A percentile compares a stretch with the other conserved stretches of the same genome.
Conservation (phyloP, 2,329 filamentous ascomycete genomes). For the Nakataea oryzae region DNA sequence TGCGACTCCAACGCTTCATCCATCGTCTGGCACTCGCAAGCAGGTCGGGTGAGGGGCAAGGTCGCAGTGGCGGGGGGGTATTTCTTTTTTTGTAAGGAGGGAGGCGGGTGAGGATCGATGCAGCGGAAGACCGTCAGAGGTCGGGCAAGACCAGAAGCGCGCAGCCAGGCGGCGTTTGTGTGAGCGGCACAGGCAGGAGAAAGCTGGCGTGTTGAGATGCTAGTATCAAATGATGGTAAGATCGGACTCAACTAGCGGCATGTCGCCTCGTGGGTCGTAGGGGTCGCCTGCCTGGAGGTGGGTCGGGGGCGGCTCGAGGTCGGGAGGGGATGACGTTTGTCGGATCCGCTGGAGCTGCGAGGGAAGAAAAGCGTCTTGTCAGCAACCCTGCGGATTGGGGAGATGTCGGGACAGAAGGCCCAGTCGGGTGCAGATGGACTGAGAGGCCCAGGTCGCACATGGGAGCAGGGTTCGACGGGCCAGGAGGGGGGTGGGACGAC, state of each 20-base stretch:
- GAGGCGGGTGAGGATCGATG: neutral
- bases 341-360: neutral
- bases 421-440: neutral
- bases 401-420: neutral
- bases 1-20: slow-evolving; percentile 19
- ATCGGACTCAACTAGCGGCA: neutral
- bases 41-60: neutral
- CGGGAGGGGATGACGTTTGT: neutral
- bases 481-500: neutral
- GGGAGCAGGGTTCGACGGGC: neutral
- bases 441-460: neutral
- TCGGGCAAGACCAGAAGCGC: neutral
- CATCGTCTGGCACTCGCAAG: slow-evolving; percentile 14
- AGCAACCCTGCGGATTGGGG: neutral
- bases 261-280: neutral
- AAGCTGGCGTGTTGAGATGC: neutral
- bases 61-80: neutral
- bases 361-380: neutral
- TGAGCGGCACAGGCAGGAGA: neutral
- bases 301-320: neutral
- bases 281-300: neutral
- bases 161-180: neutral
- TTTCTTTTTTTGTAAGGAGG: neutral
- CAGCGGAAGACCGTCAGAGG: neutral
- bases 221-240: neutral